phyloP scores from a whole-genome alignment of 2,329 filamentous ascomycete species.

The Hansfordia pulvinata region DNA sequence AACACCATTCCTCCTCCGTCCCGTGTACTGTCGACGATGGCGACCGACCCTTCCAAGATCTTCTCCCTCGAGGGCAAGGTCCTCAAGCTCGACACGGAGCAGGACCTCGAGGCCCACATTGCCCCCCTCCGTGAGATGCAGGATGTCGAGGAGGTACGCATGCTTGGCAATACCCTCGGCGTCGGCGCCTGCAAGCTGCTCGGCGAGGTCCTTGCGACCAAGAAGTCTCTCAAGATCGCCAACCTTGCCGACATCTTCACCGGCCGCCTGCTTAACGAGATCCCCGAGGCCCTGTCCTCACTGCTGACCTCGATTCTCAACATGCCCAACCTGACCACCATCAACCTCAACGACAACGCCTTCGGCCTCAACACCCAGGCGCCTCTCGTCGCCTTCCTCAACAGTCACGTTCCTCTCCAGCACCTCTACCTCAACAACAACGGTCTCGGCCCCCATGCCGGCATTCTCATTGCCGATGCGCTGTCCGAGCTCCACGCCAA shows the following conservation, averaged over 20 bases:
- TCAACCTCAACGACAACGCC: constrained; percentile 96
- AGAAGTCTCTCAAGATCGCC: constrained; percentile 70
- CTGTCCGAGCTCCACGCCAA: constrained; percentile 70
- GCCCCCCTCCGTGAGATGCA: constrained; percentile 56
- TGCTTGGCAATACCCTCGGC: constrained; percentile 87
- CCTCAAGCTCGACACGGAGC: constrained; percentile 81
- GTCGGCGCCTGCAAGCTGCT: constrained; percentile 78
- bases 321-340: constrained; percentile 69
- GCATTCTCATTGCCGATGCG: constrained; percentile 78
- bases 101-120: constrained; percentile 77
- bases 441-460: constrained; percentile 82
- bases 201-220: constrained; percentile 69
- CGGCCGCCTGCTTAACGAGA: constrained; percentile 81
- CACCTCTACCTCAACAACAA: constrained; percentile 98
- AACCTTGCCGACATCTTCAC: constrained; percentile 98
- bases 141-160: constrained; percentile 71
- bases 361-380: constrained; percentile 93
- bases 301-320: constrained; percentile 79
- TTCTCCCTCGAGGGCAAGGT: constrained; percentile 89
- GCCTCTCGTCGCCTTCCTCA: constrained; percentile 83
- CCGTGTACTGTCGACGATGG: constrained; percentile 31
- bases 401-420: constrained; percentile 75
- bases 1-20: no score
- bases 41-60: constrained; percentile 39
- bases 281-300: constrained; percentile 74